Conservation (phyloP, 805 yeast species). For the Ogataea nitratoaversa region DNA sequence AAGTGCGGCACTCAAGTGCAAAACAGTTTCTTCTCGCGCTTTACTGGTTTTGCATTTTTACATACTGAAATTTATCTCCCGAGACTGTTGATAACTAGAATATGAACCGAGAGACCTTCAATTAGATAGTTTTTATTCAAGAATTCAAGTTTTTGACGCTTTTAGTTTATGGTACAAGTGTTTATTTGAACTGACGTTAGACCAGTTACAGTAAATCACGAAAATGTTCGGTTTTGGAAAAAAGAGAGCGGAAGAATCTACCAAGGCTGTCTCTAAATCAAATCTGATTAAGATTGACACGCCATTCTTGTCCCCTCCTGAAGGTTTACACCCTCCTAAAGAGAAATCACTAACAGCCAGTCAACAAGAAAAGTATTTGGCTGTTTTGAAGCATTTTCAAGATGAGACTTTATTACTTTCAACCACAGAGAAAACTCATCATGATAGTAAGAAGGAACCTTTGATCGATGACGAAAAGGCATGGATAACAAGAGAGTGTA, state of each 20-base stretch:
- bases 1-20: too few relatives aligned
- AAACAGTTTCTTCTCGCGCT: too few relatives aligned
- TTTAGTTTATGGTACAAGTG: too few relatives aligned
- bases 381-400: conserved; percentile 61
- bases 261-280: conserved; percentile 1
- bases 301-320: conserved; percentile 59
- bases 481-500: conserved; percentile 92
- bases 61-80: too few relatives aligned
- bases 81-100: too few relatives aligned
- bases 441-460: conserved; percentile 32
- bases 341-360: conserved; percentile 42
- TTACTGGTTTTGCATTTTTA: too few relatives aligned
- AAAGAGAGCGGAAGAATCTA: neutral
- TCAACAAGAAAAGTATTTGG: conserved; percentile 56
- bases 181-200: too few relatives aligned
- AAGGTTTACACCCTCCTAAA: conserved; percentile 46
- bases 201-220: neutral
- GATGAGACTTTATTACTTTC: conserved; percentile 48
- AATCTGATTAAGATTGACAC: conserved; percentile 21
- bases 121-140: too few relatives aligned
- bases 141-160: too few relatives aligned
- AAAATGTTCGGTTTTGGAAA: conserved; percentile 13
- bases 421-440: conserved; percentile 37
- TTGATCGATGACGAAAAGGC: conserved; percentile 61
- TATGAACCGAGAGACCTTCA: too few relatives aligned